Base-by-base conservation (phyloP, 208 protist species). In the Trypanosoma caninum region DNA sequence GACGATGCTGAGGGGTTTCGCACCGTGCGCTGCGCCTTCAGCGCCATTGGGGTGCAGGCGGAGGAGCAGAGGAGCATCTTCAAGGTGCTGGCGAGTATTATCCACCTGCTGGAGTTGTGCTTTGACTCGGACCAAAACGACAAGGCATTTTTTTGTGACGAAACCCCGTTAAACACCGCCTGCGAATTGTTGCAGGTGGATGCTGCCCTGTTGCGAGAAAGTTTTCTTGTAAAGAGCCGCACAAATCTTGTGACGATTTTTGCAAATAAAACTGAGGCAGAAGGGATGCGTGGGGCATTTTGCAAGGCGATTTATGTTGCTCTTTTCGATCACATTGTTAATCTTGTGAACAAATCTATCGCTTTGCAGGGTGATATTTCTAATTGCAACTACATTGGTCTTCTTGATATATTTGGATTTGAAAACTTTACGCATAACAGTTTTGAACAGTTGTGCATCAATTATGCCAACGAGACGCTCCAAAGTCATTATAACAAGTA, bases 391-490 rank as follows among this genome's bases (percentile, higher is more conserved):
- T 93, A 97, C 71, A 96, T 98, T 79, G 94, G 94, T 23, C 74
- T 98, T 23, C 86, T 98, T 37, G 97, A 98, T 66, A 98, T 98
- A 67, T 97, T 97, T 35, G 97, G 97, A 23, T 98, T 98, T 60
- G 97, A 98, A 75, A 94, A 95, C 56, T 98, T 98, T 68, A 75
- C 79, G 47, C 53, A 71, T 31, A 98, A 98, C 81, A 91, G 81
- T 72, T 99, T 99, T 68, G 97, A 98, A 79, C 96, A 98, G 80
- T 68, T 99, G 11, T 98, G 96, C 78, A 98, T 98, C 72, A 99
- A 98, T 76, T 99, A 93, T 69, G 94, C 96, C 40, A 99, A 99
- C 76, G 97, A 99, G 72, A 92, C 95, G 35, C 76, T 99, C 40
- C 97, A 99, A 71, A 97, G 98, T 63, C 91, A 98, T 69, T 99